phyloP scores from a whole-genome alignment of 2,329 filamentous ascomycete genomes.

The Blastomyces parvus region DNA sequence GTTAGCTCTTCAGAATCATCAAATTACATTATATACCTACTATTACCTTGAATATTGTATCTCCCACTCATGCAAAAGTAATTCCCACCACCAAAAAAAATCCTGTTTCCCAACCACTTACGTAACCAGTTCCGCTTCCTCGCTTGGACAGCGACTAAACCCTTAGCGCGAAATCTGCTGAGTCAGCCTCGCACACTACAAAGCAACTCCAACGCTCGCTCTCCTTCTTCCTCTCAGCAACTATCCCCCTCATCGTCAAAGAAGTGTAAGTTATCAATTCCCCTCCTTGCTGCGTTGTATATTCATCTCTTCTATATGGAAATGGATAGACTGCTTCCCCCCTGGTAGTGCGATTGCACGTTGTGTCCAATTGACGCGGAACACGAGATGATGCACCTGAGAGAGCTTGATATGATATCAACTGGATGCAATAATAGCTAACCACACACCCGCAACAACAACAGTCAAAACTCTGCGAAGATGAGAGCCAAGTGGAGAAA shows the following conservation, averaged over 20 bases:
- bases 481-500: constrained; percentile 99
- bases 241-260: constrained; percentile 38
- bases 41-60: not conserved
- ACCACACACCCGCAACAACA: constrained; percentile 4
- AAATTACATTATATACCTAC: not conserved
- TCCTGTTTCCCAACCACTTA: not conserved
- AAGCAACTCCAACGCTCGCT: constrained; percentile 27
- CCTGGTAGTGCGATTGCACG: not conserved
- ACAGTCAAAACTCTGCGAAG: constrained; percentile 34
- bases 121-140: constrained; percentile 7
- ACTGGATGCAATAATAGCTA: constrained; percentile 6
- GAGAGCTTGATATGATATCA: not conserved
- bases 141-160: constrained; percentile 21
- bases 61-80: not conserved
- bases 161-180: constrained; percentile 26
- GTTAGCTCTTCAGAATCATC: not conserved
- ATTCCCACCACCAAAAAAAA: not conserved
- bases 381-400: not conserved
- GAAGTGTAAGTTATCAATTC: constrained; percentile 31
- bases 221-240: constrained; percentile 28
- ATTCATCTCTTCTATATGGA: not conserved
- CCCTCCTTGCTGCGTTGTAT: not conserved
- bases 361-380: not conserved
- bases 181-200: constrained; percentile 35
- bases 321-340: not conserved